Conservation (phyloP, 371 early-diverging fungal species). For the Mucor piriformis region DNA sequence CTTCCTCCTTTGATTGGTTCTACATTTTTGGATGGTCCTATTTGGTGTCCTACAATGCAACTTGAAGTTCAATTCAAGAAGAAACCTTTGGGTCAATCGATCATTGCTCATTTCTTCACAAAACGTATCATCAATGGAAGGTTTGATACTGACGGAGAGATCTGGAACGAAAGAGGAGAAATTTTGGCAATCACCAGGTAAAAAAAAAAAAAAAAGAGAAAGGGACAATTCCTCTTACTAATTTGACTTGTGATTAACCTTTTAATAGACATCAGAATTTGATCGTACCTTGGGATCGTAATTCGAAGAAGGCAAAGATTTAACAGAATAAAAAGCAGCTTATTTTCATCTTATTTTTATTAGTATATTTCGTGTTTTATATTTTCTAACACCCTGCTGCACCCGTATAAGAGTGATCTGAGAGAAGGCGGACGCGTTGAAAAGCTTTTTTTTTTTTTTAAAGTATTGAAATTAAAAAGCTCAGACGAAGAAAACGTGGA, state of each 20-base stretch:
- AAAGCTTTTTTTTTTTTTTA: too few relatives aligned
- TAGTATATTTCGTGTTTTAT: too few relatives aligned
- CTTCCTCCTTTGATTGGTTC: conserved; percentile 38
- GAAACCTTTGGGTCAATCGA: conserved; percentile 29
- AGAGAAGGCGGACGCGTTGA: too few relatives aligned
- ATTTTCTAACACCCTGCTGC: too few relatives aligned
- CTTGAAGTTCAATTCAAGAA: conserved; percentile 50
- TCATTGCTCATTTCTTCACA: conserved; percentile 35
- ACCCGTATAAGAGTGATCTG: too few relatives aligned
- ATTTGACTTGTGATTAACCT: too few relatives aligned
- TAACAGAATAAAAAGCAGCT: too few relatives aligned
- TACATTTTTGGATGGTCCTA: conserved; percentile 23
- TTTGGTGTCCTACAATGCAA: conserved; percentile 56
- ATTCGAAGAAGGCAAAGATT: too few relatives aligned
- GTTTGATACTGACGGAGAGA: conserved; percentile 44
- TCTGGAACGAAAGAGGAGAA: conserved; percentile 37
- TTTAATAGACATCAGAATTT: conserved; percentile 41
- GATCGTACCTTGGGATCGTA: conserved; percentile 42
- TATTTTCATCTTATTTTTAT: too few relatives aligned
- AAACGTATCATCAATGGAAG: conserved; percentile 48
- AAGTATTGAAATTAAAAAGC: too few relatives aligned
- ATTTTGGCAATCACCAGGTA: conserved; percentile 46
- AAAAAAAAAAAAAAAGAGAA: too few relatives aligned
- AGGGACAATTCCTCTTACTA: not conserved
- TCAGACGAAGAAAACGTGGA: too few relatives aligned